phyloP scores from a whole-genome alignment of 2,329 filamentous ascomycete species.

The Purpureocillium lavendulum region DNA sequence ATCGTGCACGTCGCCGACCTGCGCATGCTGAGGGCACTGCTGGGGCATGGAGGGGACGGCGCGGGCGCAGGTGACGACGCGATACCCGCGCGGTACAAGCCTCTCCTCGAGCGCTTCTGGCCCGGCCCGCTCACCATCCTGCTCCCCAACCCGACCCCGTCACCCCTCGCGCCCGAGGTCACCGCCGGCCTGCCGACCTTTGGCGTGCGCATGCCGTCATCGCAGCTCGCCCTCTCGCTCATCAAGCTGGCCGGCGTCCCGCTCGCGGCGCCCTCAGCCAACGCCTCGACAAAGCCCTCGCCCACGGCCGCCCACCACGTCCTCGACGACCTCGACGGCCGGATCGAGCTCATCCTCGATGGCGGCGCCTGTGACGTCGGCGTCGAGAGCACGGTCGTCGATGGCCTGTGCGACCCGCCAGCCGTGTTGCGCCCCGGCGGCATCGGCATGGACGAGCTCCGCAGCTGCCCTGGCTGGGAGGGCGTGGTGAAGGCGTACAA shows the following conservation, averaged over 20 bases:
- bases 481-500: constrained; percentile 69
- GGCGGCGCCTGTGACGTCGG: constrained; percentile 81
- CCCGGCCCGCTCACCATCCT: constrained; percentile 90
- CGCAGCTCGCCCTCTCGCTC: constrained; percentile 77
- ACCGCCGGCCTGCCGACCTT: constrained; percentile 81
- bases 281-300: constrained; percentile 86
- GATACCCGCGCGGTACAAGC: constrained; percentile 67
- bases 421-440: constrained; percentile 81
- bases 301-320: constrained; percentile 90
- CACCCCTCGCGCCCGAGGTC: constrained; percentile 77
- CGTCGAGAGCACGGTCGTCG: constrained; percentile 94
- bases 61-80: constrained; percentile 17
- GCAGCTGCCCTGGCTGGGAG: constrained; percentile 72
- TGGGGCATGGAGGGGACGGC: constrained; percentile 24
- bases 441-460: constrained; percentile 71
- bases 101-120: constrained; percentile 81
- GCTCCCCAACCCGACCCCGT: constrained; percentile 63
- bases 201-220: constrained; percentile 82
- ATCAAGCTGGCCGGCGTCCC: constrained; percentile 71
- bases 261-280: constrained; percentile 86
- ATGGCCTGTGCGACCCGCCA: constrained; percentile 75
- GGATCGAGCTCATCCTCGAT: constrained; percentile 81
- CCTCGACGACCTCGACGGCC: constrained; percentile 70
- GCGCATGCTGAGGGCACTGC: constrained; percentile 59
- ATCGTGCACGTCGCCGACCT: constrained; percentile 88